A percentile compares a stretch with the other conserved stretches of the same genome.
phyloP scores from a whole-genome alignment of 2,329 filamentous ascomycete species.

The Penicillium thymicola region DNA sequence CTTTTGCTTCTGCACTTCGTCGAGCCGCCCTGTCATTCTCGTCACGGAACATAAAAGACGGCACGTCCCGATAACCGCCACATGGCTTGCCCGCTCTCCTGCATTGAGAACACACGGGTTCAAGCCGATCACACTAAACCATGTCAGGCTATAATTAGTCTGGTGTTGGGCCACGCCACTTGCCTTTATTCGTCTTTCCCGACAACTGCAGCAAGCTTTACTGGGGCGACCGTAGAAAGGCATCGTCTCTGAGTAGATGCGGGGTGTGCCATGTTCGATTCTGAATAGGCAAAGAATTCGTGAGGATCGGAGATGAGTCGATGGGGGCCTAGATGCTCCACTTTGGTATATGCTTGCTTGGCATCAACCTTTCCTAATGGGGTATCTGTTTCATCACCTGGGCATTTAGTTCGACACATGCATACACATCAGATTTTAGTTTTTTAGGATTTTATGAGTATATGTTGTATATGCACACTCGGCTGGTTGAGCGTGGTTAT shows the following conservation, averaged over 20 bases:
- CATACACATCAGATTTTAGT: not conserved
- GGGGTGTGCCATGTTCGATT: not conserved
- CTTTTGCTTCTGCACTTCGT: conserved; percentile 21
- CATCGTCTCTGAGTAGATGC: conserved; percentile 12
- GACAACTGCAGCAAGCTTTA: conserved; percentile 25
- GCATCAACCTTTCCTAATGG: conserved; percentile 12
- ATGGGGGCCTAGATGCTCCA: not conserved
- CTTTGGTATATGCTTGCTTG: not conserved
- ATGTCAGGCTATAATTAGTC: not conserved
- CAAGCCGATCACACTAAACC: conserved; percentile 29
- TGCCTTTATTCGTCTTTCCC: conserved; percentile 28
- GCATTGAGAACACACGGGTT: conserved; percentile 32
- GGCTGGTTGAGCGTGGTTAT: not conserved
- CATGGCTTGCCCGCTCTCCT: conserved; percentile 29
- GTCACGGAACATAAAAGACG: conserved; percentile 27
- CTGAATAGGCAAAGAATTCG: conserved; percentile 19
- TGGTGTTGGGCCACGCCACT: not conserved
- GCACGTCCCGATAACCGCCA: conserved; percentile 31
- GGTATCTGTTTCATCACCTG: conserved; percentile 15
- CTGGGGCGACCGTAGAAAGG: conserved; percentile 27
- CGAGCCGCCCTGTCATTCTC: conserved; percentile 28
- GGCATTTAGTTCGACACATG: not conserved
- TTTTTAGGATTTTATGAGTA: too few species aligned
- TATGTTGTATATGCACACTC: too few species aligned
- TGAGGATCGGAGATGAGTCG: not conserved